Evolutionary conservation across 352 stramenopile species (phyloP), one percentile per base, ranked within the genome.

Genomic region (Pythium oligandrum): DNA sequence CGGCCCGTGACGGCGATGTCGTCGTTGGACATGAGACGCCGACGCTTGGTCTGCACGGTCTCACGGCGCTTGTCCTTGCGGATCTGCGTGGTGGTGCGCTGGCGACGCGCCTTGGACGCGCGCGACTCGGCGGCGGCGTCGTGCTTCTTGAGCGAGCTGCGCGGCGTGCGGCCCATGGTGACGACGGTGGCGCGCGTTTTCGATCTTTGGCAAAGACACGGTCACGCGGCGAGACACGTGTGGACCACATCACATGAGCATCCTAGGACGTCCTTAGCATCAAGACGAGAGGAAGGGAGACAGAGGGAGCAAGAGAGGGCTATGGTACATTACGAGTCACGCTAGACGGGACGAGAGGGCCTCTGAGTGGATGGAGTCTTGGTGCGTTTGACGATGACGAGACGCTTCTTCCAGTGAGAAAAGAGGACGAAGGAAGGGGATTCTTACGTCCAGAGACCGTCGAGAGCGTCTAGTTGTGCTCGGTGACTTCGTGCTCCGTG

Each of bases 121-220:
- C 76, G 76, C 4, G 76, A 86, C 51, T 84, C 75, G 39, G 69
- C 71, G 12, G 73, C 53, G 2, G 67, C 66, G 59, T 90, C 74
- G 69, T 90, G 79, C 66, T 90, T 88, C 71, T 88, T 87, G 52
- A 90, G 79, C 61, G 79, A 90, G 50, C 68, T 81, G 57, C 75
- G 78, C 12, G 78, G 73, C 46, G 76, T 84, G 12, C 38, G 38
- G 38, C 38, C 38, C 7, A 42, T 42, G 38, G 12, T 12, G 38
- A 42, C 12, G 38, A 42, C 38, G 38, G 12, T 42, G 38, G 38
- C 17, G 17, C 17, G 17, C 17, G 17, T 26, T 26, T 26, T 26
- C 17, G 17, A 26, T 26, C 17, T 26, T 26, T 26, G 17, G 17
- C 17, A 26, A 26, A 26, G 17, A 26, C 17, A 26, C 17, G 17